These are phyloP conservation scores for Macroventuria anomochaeta DNA, from an alignment of 2,329 filamentous ascomycete genomes.

Conservation along the genomic window DNA sequence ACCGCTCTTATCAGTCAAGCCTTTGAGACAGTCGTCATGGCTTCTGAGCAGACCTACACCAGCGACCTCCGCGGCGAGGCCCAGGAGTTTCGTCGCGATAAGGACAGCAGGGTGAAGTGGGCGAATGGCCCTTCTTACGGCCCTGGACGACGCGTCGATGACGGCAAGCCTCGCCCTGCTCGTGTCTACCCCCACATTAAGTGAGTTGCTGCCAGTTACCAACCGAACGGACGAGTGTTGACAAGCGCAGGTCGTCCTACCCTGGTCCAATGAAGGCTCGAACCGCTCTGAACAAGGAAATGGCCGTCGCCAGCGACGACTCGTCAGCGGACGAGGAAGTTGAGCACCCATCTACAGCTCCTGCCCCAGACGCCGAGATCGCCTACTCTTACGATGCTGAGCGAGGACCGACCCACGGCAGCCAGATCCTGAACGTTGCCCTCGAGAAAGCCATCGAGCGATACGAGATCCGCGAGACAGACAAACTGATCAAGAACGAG, in stretches of 20 bases:
- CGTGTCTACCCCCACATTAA: constrained; percentile 39
- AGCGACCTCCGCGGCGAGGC: constrained; percentile 62
- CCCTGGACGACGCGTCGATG: constrained; percentile 47
- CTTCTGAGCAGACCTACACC: constrained; percentile 56
- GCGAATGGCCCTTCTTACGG: constrained; percentile 52
- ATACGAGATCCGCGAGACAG: constrained; percentile 66
- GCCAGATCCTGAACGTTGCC: constrained; percentile 64
- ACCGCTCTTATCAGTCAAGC: constrained; percentile 11
- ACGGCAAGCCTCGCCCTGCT: constrained; percentile 46
- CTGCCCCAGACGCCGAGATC: constrained; percentile 56
- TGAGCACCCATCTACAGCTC: constrained; percentile 53
- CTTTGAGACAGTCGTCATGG: constrained; percentile 44
- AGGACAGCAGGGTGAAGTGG: constrained; percentile 60
- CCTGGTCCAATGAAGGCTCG: constrained; percentile 44
- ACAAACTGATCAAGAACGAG: constrained; percentile 66
- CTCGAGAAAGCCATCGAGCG: constrained; percentile 64
- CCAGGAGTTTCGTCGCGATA: constrained; percentile 60
- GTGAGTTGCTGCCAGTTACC: constrained; percentile 27
- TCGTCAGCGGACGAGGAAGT: constrained; percentile 55
- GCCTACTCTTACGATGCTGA: constrained; percentile 62
- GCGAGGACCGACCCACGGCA: constrained; percentile 59
- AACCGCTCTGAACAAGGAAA: constrained; percentile 52
- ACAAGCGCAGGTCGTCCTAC: constrained; percentile 26
- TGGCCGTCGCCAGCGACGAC: constrained; percentile 49
- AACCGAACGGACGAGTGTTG: not conserved